These are phyloP conservation scores for Akebia trifoliata DNA, from an alignment of 164 flowering plant species.

Conservation along the genomic window DNA sequence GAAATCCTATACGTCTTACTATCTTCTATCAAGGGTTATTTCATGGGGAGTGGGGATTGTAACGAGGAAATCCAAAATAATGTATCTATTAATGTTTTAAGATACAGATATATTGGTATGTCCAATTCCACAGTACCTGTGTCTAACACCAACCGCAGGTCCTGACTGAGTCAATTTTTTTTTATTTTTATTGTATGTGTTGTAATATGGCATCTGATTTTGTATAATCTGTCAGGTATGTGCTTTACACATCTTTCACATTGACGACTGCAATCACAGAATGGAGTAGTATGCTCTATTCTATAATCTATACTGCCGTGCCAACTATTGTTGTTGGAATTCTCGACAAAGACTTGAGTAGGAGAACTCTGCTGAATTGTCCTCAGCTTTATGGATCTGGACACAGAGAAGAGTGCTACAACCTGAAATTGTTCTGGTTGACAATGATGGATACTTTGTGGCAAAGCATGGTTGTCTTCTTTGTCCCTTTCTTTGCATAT, in stretches of 20 bases:
- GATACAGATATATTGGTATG: too few species aligned
- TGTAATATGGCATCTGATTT: neutral
- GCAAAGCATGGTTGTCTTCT: slow-evolving; percentile 81
- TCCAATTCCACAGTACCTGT: too few species aligned
- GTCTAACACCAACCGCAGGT: too few species aligned
- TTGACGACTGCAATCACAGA: slow-evolving; percentile 83
- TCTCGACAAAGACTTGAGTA: slow-evolving; percentile 87
- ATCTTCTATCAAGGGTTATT: too few species aligned
- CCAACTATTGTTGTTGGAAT: slow-evolving; percentile 83
- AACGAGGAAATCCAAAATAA: too few species aligned
- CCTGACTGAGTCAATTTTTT: too few species aligned
- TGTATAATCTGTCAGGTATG: slow-evolving; percentile 54
- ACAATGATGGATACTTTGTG: slow-evolving; percentile 93
- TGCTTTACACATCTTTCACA: slow-evolving; percentile 64
- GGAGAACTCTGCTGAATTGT: slow-evolving; percentile 54
- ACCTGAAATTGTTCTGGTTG: slow-evolving; percentile 58
- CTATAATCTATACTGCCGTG: slow-evolving; percentile 72
- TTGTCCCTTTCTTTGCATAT: slow-evolving; percentile 63
- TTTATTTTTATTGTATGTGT: neutral
- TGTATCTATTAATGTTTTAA: too few species aligned
- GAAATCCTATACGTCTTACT: too few species aligned
- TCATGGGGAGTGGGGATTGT: too few species aligned
- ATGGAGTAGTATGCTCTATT: slow-evolving; percentile 91
- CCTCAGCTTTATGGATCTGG: slow-evolving; percentile 92
- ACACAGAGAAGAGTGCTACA: slow-evolving; percentile 73